phyloP scores from a whole-genome alignment of 2,329 filamentous ascomycete genomes.

The Penicillium vulpinum region DNA sequence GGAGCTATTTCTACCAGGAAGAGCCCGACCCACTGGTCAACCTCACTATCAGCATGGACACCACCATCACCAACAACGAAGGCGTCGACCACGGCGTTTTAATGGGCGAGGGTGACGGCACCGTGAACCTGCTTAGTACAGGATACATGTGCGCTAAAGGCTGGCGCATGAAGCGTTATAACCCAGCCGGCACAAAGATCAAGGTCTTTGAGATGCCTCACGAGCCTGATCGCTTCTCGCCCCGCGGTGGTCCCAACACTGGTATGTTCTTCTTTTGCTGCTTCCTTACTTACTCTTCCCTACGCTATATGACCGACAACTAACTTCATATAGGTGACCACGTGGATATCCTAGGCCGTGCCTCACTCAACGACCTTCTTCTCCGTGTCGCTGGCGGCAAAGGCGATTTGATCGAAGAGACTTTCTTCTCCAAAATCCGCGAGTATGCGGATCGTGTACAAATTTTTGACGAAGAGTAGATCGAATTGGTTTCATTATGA shows the following conservation, averaged over 20 bases:
- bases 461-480: slow-evolving; percentile 67
- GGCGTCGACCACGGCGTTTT: slow-evolving; percentile 81
- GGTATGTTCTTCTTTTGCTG: slow-evolving; percentile 44
- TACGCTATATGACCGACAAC: neutral
- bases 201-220: slow-evolving; percentile 95
- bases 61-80: slow-evolving; percentile 47
- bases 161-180: slow-evolving; percentile 92
- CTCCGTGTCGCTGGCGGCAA: slow-evolving; percentile 81
- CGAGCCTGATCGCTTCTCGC: slow-evolving; percentile 88
- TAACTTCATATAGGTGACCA: slow-evolving; percentile 66
- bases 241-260: slow-evolving; percentile 68
- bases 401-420: slow-evolving; percentile 75
- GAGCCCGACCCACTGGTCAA: slow-evolving; percentile 66
- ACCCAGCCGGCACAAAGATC: slow-evolving; percentile 77
- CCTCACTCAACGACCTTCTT: slow-evolving; percentile 87
- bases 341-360: slow-evolving; percentile 89
- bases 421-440: slow-evolving; percentile 75
- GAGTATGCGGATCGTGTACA: slow-evolving; percentile 82
- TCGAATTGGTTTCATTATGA: neutral
- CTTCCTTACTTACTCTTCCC: slow-evolving; percentile 25
- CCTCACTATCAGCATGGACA: slow-evolving; percentile 55
- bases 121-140: slow-evolving; percentile 84
- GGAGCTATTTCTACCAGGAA: slow-evolving; percentile 84
- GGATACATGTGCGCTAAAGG: slow-evolving; percentile 98
- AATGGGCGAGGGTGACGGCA: slow-evolving; percentile 94